A percentile compares a stretch with the other conserved stretches of the same genome.
phyloP scores from a whole-genome alignment of 140 eudicot genomes.

The Stevia rebaudiana region DNA sequence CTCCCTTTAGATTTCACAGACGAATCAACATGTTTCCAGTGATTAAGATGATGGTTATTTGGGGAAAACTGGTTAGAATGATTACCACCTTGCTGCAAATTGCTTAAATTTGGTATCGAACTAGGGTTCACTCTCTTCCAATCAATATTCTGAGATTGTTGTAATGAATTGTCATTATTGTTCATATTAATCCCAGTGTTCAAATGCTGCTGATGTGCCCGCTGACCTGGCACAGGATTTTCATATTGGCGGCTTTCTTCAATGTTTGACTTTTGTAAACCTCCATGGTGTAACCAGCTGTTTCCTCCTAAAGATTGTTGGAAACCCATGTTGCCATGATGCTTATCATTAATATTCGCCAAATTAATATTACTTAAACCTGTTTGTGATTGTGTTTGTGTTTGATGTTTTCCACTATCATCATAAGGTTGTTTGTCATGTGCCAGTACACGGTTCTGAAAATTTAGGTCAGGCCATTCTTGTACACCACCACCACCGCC shows the following conservation, averaged over 20 bases:
- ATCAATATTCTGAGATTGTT: slow-evolving; percentile 32
- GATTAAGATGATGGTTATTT: slow-evolving; percentile 35
- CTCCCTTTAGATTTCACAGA: slow-evolving; percentile 38
- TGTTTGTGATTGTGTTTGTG: slow-evolving; percentile 10
- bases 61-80: slow-evolving; percentile 31
- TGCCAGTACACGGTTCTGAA: slow-evolving; percentile 39
- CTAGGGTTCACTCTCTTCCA: slow-evolving; percentile 32
- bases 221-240: slow-evolving; percentile 32
- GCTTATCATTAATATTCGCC: slow-evolving; percentile 26
- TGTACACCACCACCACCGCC: slow-evolving; percentile 31
- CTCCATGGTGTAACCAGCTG: slow-evolving; percentile 42
- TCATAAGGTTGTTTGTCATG: slow-evolving; percentile 30
- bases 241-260: slow-evolving; percentile 34
- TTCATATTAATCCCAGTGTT: slow-evolving; percentile 28
- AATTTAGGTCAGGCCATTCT: slow-evolving; percentile 49
- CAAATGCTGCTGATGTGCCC: slow-evolving; percentile 36
- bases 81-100: slow-evolving; percentile 27
- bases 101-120: slow-evolving; percentile 28
- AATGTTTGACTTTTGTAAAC: slow-evolving; percentile 32
- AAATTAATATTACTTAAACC: slow-evolving; percentile 29
- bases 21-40: slow-evolving; percentile 63
- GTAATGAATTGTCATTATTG: slow-evolving; percentile 32
- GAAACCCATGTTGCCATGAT: slow-evolving; percentile 26
- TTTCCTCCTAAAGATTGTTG: slow-evolving; percentile 43
- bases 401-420: slow-evolving; percentile 34